Conservation (phyloP, 345 rosid species). For the Rhodomyrtus tomentosa region DNA sequence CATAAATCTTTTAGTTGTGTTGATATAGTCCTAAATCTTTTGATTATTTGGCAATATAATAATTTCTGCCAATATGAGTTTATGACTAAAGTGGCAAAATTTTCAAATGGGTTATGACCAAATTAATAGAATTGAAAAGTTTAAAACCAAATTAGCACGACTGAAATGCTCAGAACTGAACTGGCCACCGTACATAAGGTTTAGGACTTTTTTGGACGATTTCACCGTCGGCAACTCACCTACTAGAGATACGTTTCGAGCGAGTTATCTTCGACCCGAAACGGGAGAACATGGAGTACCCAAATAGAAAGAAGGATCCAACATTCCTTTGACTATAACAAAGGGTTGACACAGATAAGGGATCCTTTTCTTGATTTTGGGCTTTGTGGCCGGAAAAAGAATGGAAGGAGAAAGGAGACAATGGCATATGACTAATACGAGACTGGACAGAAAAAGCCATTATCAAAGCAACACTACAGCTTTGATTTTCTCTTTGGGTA, state of each 20-base stretch:
- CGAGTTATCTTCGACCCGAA: not conserved
- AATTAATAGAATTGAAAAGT: too few relatives aligned
- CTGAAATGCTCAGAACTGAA: too few relatives aligned
- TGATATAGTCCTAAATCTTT: too few relatives aligned
- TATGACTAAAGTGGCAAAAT: too few relatives aligned
- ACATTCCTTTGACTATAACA: not conserved
- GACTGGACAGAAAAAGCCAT: not conserved
- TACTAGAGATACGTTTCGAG: not conserved
- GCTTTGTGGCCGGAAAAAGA: not conserved
- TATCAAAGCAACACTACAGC: not conserved
- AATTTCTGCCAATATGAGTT: too few relatives aligned
- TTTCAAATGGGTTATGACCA: too few relatives aligned
- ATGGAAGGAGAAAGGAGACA: not conserved
- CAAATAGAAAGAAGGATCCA: not conserved
- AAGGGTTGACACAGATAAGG: not conserved
- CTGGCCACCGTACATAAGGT: too few relatives aligned
- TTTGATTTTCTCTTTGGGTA: not conserved
- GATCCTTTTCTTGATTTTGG: not conserved
- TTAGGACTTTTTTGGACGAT: too few relatives aligned
- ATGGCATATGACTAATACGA: not conserved
- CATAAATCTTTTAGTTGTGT: too few relatives aligned
- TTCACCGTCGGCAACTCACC: too few relatives aligned
- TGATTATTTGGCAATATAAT: too few relatives aligned
- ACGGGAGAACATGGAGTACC: not conserved
- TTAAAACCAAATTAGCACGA: too few relatives aligned